Evolutionary conservation across 768 basidiomycete genomes (phyloP), one percentile per base, ranked within the genome.

Genomic region (Nidula microcarpa): DNA sequence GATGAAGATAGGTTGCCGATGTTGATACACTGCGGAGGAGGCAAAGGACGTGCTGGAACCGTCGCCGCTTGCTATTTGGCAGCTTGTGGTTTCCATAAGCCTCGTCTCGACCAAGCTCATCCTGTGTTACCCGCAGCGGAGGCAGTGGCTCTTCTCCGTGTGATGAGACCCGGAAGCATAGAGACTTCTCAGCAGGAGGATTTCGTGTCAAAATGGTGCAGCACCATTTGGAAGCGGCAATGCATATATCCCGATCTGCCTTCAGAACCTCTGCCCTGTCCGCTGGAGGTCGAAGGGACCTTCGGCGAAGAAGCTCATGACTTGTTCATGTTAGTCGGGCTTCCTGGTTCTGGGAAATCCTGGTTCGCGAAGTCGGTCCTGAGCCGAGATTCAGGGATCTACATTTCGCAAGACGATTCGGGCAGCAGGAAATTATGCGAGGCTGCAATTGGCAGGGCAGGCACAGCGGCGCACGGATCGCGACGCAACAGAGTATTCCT

Each of bases 281-380:
- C 74, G 10, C 57, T 79, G 52, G 74, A 74, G 47, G 64, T 80
- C 32, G 73, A 76, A 55, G 80, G 80, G 1, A 57, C 56, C 1
- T 59, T 77, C 1, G 64, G 59, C 6, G 56, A 63, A 10, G 64
- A 67, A 1, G n/a, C n/a, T n/a, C 63, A 56, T 36, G 77, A 83
- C 52, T 62, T 86, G 6, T 68, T 82, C 59, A 52, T 85, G 10
- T 65, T 85, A n/a, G 80, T 84, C 5, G 83, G 84, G 6, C 74
- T 84, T 2, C 82, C 84, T 2, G 84, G 84, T 2, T 79, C 82
- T 0, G 84, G 83, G 18, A 85, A 85, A 62, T 78, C 81, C 0
- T 80, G 76, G 74, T 73, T 84, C 50, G 70, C 77, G 1, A 69
- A 71, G n/a, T 68, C 77, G 0, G 63, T 85, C 17, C 57, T 77